These are phyloP conservation scores for Leishmania lainsoni DNA, from an alignment of 208 protist genomes.

Conservation along the genomic window DNA sequence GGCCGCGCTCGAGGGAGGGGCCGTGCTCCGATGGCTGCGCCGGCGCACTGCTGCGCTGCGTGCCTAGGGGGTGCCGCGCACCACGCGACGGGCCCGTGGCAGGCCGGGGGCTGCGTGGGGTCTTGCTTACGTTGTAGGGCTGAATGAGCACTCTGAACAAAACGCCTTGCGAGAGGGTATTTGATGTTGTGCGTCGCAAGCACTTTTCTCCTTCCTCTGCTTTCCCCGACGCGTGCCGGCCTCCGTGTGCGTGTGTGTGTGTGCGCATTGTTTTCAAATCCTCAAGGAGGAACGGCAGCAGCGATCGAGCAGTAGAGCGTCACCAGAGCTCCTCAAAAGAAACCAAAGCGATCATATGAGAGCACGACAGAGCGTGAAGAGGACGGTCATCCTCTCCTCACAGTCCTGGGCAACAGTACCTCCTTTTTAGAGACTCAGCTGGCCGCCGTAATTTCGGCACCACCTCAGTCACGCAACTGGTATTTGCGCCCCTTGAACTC, in stretches of 20 bases:
- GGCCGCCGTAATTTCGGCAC: no score
- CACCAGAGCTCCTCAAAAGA: not conserved
- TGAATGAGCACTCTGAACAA: no score
- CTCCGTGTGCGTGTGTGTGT: not conserved
- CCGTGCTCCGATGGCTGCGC: not conserved
- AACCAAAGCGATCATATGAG: not conserved
- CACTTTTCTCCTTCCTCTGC: not conserved
- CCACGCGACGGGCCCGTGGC: not conserved
- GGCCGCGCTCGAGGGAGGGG: not conserved
- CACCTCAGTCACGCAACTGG: slow-evolving; percentile 44
- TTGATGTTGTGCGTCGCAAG: not conserved
- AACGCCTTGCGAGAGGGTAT: not conserved
- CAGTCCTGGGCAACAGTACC: not conserved
- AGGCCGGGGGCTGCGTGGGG: not conserved
- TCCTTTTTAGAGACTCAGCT: not conserved
- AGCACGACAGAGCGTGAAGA: not conserved
- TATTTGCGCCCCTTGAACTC: slow-evolving; percentile 72
- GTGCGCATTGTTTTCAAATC: not conserved
- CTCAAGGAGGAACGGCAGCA: not conserved
- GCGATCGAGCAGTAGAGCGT: not conserved
- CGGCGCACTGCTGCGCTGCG: not conserved
- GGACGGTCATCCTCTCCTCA: not conserved
- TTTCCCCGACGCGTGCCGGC: not conserved
- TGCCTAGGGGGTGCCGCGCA: not conserved
- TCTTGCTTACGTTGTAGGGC: no score